A percentile compares a stretch with the other conserved stretches of the same genome.
phyloP scores from a whole-genome alignment of 2,329 filamentous ascomycete species.

The Apiospora aurea region DNA sequence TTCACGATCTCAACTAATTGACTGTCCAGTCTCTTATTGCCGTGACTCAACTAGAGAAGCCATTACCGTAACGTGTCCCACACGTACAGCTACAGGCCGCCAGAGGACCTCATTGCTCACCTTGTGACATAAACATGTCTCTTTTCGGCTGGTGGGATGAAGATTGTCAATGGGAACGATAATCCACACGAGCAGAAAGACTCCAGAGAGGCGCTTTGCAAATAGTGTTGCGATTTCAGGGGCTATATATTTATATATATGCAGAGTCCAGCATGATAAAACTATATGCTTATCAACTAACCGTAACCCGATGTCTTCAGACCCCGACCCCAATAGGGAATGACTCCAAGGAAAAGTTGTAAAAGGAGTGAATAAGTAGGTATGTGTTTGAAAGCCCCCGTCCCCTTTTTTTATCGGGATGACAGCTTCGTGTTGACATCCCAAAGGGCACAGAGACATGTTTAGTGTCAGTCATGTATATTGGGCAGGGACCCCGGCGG shows the following conservation, averaged over 20 bases:
- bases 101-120: not conserved
- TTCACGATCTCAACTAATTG: not conserved
- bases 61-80: not conserved
- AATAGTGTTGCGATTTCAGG: not conserved
- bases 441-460: not conserved
- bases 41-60: not conserved
- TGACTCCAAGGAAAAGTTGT: constrained; percentile 14
- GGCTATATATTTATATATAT: constrained; percentile 1
- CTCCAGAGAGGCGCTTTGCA: not conserved
- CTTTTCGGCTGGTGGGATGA: too few species aligned
- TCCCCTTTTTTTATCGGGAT: not conserved
- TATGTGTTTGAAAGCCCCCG: not conserved
- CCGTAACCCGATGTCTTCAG: not conserved
- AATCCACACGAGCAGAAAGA: not conserved
- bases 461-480: not conserved
- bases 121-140: not conserved
- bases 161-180: not conserved
- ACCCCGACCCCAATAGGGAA: not conserved
- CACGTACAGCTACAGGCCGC: too few species aligned
- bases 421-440: not conserved
- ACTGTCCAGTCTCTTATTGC: not conserved
- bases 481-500: not conserved
- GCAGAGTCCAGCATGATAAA: not conserved
- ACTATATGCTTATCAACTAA: not conserved
- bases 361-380: constrained; percentile 16